phyloP scores from a whole-genome alignment of 495 filamentous ascomycete genomes.

The Pyrenula aspistea region DNA sequence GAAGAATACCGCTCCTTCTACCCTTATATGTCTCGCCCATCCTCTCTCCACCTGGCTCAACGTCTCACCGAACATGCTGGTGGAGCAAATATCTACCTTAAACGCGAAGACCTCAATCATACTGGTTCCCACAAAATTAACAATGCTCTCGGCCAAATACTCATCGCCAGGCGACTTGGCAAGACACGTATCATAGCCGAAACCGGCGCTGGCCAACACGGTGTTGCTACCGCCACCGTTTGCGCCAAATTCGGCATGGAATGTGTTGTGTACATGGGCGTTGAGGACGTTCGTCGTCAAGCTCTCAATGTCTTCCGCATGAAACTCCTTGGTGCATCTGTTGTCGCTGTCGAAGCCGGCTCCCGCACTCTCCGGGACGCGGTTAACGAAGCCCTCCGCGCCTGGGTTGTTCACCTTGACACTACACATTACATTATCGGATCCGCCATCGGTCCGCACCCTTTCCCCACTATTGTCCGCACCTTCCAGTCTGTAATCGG shows the following conservation, averaged over 20 bases:
- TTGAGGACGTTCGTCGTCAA: slow-evolving; percentile 85
- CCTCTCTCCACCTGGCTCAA: slow-evolving; percentile 78
- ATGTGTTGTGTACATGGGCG: slow-evolving; percentile 93
- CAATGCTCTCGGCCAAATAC: slow-evolving; percentile 82
- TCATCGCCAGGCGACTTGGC: slow-evolving; percentile 68
- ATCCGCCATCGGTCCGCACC: slow-evolving; percentile 87
- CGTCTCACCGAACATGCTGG: slow-evolving; percentile 78
- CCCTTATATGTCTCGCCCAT: slow-evolving; percentile 92
- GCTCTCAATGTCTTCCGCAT: slow-evolving; percentile 95
- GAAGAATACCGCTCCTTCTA: slow-evolving; percentile 95
- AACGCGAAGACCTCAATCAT: slow-evolving; percentile 88
- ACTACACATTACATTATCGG: slow-evolving; percentile 97
- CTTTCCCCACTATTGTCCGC: slow-evolving; percentile 90
- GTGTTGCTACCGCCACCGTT: slow-evolving; percentile 90
- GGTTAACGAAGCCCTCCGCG: slow-evolving; percentile 84
- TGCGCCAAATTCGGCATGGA: slow-evolving; percentile 94
- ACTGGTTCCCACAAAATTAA: slow-evolving; percentile 91
- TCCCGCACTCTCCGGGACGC: slow-evolving; percentile 81
- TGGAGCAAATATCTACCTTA: slow-evolving; percentile 90
- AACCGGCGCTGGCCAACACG: slow-evolving; percentile 93
- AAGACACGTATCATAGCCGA: slow-evolving; percentile 94
- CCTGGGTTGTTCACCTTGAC: slow-evolving; percentile 74
- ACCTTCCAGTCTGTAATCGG: slow-evolving; percentile 94
- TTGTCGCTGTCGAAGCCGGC: slow-evolving; percentile 79
- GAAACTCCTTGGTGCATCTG: slow-evolving; percentile 82